These are phyloP conservation scores for Taiwanofungus camphoratus DNA, from an alignment of 1,284 basidiomycete species.

Conservation along the genomic window DNA sequence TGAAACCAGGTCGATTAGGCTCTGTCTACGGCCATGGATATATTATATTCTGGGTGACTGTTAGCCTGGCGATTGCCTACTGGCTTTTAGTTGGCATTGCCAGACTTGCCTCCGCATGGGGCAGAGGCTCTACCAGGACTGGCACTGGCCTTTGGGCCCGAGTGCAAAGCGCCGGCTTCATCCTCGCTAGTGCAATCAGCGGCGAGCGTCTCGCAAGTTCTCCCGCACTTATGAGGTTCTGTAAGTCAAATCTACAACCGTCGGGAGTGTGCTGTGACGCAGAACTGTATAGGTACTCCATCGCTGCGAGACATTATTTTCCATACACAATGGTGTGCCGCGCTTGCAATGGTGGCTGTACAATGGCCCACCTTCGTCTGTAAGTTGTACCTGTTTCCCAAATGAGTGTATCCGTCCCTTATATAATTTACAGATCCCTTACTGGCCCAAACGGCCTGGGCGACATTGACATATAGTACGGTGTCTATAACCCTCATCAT, in stretches of 20 bases:
- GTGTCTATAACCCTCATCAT: constrained; percentile 27
- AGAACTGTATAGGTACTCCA: constrained; percentile 66
- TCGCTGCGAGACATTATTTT: constrained; percentile 89
- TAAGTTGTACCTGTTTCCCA: constrained; percentile 34
- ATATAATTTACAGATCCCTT: constrained; percentile 65
- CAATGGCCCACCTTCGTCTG: constrained; percentile 92
- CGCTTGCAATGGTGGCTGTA: constrained; percentile 88
- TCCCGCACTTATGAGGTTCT: constrained; percentile 84
- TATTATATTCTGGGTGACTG: constrained; percentile 80
- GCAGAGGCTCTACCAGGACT: constrained; percentile 55
- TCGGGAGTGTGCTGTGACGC: constrained; percentile 4
- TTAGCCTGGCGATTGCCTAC: constrained; percentile 74
- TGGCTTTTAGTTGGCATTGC: constrained; percentile 79
- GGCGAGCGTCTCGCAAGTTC: constrained; percentile 84
- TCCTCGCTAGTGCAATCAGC: constrained; percentile 88
- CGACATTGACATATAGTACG: constrained; percentile 82
- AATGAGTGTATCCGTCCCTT: constrained; percentile 7
- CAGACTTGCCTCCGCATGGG: constrained; percentile 80
- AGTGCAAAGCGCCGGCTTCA: constrained; percentile 77
- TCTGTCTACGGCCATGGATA: constrained; percentile 69
- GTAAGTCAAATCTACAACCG: constrained; percentile 38
- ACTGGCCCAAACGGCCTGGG: constrained; percentile 82
- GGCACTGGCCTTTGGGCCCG: constrained; percentile 58
- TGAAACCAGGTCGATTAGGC: constrained; percentile 44
- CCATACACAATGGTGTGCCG: constrained; percentile 87